Evolutionary conservation across 202 grass and related monocot species (phyloP).

Genomic region (Brachypodium distachyon): DNA sequence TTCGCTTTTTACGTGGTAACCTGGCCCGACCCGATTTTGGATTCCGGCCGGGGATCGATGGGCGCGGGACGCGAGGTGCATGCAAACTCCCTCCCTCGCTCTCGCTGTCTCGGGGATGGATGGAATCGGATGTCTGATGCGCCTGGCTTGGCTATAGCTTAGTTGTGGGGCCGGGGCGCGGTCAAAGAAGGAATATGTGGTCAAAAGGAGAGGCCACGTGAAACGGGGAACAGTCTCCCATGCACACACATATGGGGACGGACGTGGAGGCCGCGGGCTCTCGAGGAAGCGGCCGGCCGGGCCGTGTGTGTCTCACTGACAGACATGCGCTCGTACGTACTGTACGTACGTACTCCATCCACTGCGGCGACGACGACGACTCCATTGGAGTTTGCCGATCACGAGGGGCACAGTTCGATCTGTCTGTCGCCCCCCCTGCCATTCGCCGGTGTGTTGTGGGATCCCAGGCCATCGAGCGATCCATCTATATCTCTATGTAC

Average conservation of each 20-base stretch:
- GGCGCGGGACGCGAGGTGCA: slow-evolving; percentile 24
- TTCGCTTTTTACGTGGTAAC: slow-evolving; percentile 21
- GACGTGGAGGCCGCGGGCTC: slow-evolving; percentile 2
- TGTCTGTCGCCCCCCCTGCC: background rate
- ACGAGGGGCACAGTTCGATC: slow-evolving; percentile 64
- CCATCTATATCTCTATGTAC: no score
- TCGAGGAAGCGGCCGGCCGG: no score
- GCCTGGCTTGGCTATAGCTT: no score
- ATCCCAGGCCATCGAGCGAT: background rate
- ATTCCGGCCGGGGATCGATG: slow-evolving; percentile 2
- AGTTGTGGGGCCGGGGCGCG: background rate
- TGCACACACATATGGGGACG: slow-evolving; percentile 27
- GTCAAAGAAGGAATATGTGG: slow-evolving; percentile 43
- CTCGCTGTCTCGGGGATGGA: no score
- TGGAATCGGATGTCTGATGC: background rate
- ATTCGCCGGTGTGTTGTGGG: slow-evolving; percentile 4
- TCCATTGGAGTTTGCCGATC: slow-evolving; percentile 42
- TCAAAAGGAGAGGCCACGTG: slow-evolving; percentile 82
- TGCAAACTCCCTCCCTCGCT: no score
- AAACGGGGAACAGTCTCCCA: slow-evolving; percentile 71
- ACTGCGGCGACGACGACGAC: background rate
- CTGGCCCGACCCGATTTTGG: slow-evolving; percentile 13
- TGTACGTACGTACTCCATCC: no score
- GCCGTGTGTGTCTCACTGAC: no score
- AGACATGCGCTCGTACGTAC: background rate